Percentiles rank a stretch among this genome's conserved stretches.
phyloP scores from a whole-genome alignment of 1,284 basidiomycete species.

The Cryptococcus depauperatus region DNA sequence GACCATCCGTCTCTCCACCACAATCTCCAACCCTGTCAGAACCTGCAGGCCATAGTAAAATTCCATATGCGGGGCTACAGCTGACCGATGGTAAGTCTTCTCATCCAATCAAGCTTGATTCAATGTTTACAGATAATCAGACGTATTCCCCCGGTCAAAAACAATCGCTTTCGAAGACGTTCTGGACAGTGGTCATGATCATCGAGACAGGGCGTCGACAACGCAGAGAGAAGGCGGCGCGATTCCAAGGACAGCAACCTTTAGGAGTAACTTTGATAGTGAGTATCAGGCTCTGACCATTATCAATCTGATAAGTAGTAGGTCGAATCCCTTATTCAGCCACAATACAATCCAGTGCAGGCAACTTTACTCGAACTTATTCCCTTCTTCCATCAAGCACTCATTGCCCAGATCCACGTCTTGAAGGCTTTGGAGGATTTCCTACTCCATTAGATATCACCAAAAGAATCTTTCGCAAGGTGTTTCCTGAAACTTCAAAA shows the following conservation, averaged over 20 bases:
- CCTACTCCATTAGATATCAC: conserved; percentile 66
- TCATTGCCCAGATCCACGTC: conserved; percentile 22
- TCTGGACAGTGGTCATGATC: conserved; percentile 24
- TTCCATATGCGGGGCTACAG: conserved; percentile 25
- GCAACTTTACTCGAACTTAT: conserved; percentile 38
- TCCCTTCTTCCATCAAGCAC: conserved; percentile 41
- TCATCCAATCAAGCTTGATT: too few relatives aligned
- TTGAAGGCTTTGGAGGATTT: conserved; percentile 70
- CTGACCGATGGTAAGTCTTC: conserved; percentile 18
- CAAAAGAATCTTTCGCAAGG: conserved; percentile 47
- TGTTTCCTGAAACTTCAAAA: conserved; percentile 55
- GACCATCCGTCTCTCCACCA: conserved; percentile 6
- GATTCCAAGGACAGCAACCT: conserved; percentile 37
- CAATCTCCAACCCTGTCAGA: conserved; percentile 1
- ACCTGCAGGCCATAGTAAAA: conserved; percentile 2
- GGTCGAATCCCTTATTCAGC: conserved; percentile 20
- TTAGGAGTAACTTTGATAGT: conserved; percentile 22
- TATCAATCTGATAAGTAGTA: not conserved
- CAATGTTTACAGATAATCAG: conserved; percentile 9
- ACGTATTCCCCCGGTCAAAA: conserved; percentile 50
- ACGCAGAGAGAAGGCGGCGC: conserved; percentile 25
- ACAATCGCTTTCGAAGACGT: conserved; percentile 54
- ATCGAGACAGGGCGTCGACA: conserved; percentile 19
- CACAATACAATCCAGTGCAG: conserved; percentile 16
- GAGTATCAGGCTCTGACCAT: not conserved